Base-by-base conservation (phyloP, 768 basidiomycete genomes). In the Tubosaeta sp. region DNA sequence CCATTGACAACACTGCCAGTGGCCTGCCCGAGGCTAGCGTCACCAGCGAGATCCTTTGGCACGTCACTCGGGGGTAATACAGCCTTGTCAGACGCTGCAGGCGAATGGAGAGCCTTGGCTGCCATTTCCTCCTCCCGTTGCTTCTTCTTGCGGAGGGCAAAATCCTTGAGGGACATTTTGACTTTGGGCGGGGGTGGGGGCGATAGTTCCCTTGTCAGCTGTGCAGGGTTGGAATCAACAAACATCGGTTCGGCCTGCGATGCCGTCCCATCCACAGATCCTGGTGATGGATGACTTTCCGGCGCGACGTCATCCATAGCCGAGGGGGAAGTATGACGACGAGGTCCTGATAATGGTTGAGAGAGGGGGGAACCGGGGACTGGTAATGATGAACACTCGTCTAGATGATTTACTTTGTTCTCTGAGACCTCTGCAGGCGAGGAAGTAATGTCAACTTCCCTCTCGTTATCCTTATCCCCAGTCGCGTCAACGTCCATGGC, bases 111-210 rank as follows among this genome's bases (percentile, higher is more conserved):
- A 24, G 59, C 56, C 50, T 69, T 67, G 5, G 66, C 66, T 1
- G 61, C 69, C 60, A 63, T 63, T 49, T 73, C 71, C 56, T 78
- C 76, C 55, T 79, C 77, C 47, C 73, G 69, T 57, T 75, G 72
- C 63, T 75, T 77, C 71, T 76, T 77, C 73, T 76, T 81, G 49
- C 82, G 66, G 27, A 77, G 49, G 27, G 75, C 78, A 56, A 82
- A 84, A 53, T 84, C 82, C 56, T 77, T 78, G 43, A 84, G 61
- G 0, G 82, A 79, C 65, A 82, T 58, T 52, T 75, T 75, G 55
- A 81, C 81, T 39, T 82, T 80, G 43, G 80, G 79, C 12, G 67
- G 66, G 6, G 69, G 68, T 12, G 65, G 68, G 0, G 67, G 66
- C 2, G 69, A 72, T 2, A 55, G 58, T 4, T 58, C 63, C 16